A percentile compares a stretch with the other conserved stretches of the same genome.
phyloP scores from a whole-genome alignment of 2,329 filamentous ascomycete species.

The Microdochium trichocladiopsis region DNA sequence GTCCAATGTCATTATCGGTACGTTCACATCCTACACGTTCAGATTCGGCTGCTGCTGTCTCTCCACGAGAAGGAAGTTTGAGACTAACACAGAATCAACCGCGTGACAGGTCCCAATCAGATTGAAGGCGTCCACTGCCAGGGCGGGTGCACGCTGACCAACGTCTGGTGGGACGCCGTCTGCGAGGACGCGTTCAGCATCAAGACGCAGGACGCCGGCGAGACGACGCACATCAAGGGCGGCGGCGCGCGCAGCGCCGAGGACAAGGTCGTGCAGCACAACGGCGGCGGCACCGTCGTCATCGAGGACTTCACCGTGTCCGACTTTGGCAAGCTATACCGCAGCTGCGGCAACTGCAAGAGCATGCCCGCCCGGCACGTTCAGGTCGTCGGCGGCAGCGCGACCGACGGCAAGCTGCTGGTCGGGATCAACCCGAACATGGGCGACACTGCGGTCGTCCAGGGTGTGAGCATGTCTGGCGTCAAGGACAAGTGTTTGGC shows the following conservation, averaged over 20 bases:
- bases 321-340: constrained; percentile 39
- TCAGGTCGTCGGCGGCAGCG: constrained; percentile 33
- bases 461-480: constrained; percentile 25
- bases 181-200: constrained; percentile 29
- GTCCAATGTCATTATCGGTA: constrained; percentile 41
- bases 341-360: constrained; percentile 42
- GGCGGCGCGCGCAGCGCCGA: constrained; percentile 32
- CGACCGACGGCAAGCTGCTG: constrained; percentile 24
- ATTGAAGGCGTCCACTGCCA: constrained; percentile 44
- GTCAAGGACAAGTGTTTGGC: constrained; percentile 18
- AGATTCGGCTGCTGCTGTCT: too few relatives aligned
- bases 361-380: constrained; percentile 31
- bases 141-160: constrained; percentile 31
- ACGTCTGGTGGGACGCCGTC: constrained; percentile 31
- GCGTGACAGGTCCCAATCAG: constrained; percentile 29
- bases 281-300: constrained; percentile 29
- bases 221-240: constrained; percentile 31
- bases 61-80: too few relatives aligned
- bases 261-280: constrained; percentile 35
- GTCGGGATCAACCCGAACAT: constrained; percentile 42
- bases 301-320: constrained; percentile 32
- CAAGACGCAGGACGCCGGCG: constrained; percentile 22
- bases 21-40: not conserved
- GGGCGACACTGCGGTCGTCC: constrained; percentile 35
- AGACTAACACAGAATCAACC: not conserved